phyloP scores from a whole-genome alignment of 2,329 filamentous ascomycete species.

The Lachnellula cervina region DNA sequence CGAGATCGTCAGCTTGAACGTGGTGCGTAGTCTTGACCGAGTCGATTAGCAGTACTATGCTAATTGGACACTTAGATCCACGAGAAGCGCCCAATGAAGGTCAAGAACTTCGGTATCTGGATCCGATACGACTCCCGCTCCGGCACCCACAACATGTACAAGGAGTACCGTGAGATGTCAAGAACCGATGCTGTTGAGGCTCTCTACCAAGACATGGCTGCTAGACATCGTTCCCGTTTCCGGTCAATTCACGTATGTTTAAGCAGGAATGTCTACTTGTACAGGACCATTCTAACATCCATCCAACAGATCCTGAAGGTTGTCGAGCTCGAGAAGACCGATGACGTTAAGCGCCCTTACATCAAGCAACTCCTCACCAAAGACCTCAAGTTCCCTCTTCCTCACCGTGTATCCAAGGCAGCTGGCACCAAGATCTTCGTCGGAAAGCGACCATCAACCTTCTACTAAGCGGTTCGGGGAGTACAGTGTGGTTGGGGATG shows the following conservation, averaged over 20 bases:
- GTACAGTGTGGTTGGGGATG: slow-evolving; percentile 22
- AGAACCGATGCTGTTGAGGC: slow-evolving; percentile 92
- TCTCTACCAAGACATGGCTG: slow-evolving; percentile 99
- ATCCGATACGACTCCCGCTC: slow-evolving; percentile 99
- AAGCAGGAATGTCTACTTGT: neutral
- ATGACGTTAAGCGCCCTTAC: slow-evolving; percentile 96
- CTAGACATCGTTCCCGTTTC: slow-evolving; percentile 96
- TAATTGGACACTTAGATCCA: slow-evolving; percentile 59
- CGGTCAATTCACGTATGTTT: slow-evolving; percentile 92
- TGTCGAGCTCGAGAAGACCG: slow-evolving; percentile 90
- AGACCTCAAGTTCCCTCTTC: slow-evolving; percentile 95
- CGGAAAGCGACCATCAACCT: slow-evolving; percentile 90
- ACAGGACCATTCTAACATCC: slow-evolving; percentile 7
- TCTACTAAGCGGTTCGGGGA: slow-evolving; percentile 58
- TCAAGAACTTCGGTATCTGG: slow-evolving; percentile 99
- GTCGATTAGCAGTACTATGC: slow-evolving; percentile 1
- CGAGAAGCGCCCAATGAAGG: slow-evolving; percentile 98
- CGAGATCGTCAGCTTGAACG: slow-evolving; percentile 96
- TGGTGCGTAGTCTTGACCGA: slow-evolving; percentile 55
- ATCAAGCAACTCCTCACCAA: slow-evolving; percentile 98
- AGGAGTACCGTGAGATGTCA: slow-evolving; percentile 99
- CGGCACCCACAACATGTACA: slow-evolving; percentile 99
- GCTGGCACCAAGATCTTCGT: slow-evolving; percentile 87
- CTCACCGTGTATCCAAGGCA: slow-evolving; percentile 86
- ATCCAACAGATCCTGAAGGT: slow-evolving; percentile 84